Evolutionary conservation across 495 filamentous ascomycete species (phyloP).

Genomic region (Hypomontagnella submonticulosa): DNA sequence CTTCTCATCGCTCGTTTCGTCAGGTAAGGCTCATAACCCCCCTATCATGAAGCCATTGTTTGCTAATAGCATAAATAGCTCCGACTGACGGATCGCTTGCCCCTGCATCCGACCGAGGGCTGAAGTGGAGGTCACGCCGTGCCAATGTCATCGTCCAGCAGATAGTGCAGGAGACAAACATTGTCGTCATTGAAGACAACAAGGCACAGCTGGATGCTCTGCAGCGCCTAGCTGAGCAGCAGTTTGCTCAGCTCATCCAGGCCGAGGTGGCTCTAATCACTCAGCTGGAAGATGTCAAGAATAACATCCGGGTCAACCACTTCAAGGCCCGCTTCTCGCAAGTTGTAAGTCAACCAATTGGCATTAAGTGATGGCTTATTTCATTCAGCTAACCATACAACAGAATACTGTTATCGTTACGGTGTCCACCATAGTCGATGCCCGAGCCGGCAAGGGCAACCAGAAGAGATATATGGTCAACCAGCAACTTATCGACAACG

Average conservation of each 20-base stretch:
- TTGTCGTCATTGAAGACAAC: slow-evolving; percentile 46
- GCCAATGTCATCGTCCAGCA: slow-evolving; percentile 41
- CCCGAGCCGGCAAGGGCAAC: slow-evolving; percentile 37
- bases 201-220: slow-evolving; percentile 47
- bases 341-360: slow-evolving; percentile 41
- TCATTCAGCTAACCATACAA: slow-evolving; percentile 16
- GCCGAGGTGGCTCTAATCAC: slow-evolving; percentile 48
- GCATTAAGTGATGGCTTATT: neutral
- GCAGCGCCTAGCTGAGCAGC: slow-evolving; percentile 46
- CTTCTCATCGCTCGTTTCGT: slow-evolving; percentile 43
- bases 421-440: slow-evolving; percentile 50
- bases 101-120: slow-evolving; percentile 22
- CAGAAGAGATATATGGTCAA: slow-evolving; percentile 52
- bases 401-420: slow-evolving; percentile 53
- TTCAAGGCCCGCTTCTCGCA: slow-evolving; percentile 49
- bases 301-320: slow-evolving; percentile 54
- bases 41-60: neutral
- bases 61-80: slow-evolving; percentile 37
- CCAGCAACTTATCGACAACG: slow-evolving; percentile 49
- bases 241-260: slow-evolving; percentile 50
- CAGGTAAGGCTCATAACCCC: slow-evolving; percentile 38
- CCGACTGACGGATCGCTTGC: slow-evolving; percentile 34
- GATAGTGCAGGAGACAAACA: slow-evolving; percentile 46
- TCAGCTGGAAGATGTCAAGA: slow-evolving; percentile 51
- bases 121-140: slow-evolving; percentile 44